Percentiles rank a stretch among this genome's conserved stretches.
Conservation (phyloP, 257 asterid genomes). For the Petunia axillaris region DNA sequence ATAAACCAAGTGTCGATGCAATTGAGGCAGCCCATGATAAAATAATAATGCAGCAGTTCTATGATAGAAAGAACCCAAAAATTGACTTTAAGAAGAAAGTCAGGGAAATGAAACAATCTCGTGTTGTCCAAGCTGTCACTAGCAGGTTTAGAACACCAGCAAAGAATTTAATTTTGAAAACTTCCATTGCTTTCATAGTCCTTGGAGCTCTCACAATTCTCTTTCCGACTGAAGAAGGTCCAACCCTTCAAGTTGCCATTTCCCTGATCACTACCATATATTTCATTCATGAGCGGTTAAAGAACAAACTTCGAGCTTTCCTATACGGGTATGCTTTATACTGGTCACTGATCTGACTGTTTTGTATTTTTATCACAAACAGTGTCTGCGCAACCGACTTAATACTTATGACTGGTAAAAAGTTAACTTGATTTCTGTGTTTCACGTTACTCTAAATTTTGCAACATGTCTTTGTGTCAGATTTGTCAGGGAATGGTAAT, state of each 20-base stretch:
- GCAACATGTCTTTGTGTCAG: background rate
- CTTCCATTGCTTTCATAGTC: conserved; percentile 69
- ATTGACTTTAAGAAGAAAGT: conserved; percentile 86
- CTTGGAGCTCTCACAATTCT: conserved; percentile 87
- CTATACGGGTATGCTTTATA: conserved; percentile 76
- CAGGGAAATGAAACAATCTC: conserved; percentile 78
- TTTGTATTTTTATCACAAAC: background rate
- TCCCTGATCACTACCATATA: conserved; percentile 73
- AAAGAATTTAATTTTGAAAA: conserved; percentile 61
- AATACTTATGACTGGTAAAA: conserved; percentile 6
- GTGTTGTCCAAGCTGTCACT: conserved; percentile 75
- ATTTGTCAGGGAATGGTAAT: background rate
- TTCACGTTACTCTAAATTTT: background rate
- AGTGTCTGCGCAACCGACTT: background rate
- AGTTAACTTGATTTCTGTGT: background rate
- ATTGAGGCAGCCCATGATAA: conserved; percentile 97
- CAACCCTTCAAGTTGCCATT: conserved; percentile 89
- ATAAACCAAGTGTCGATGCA: conserved; percentile 90
- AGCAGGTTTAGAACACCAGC: conserved; percentile 88
- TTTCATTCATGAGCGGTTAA: conserved; percentile 77
- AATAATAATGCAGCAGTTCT: conserved; percentile 90
- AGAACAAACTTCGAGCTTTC: conserved; percentile 71
- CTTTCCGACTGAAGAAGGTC: conserved; percentile 98
- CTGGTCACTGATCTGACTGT: conserved; percentile 15
- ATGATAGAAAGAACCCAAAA: conserved; percentile 93